phyloP scores from a whole-genome alignment of 2,329 filamentous ascomycete genomes.

The Blumeria hordei region DNA sequence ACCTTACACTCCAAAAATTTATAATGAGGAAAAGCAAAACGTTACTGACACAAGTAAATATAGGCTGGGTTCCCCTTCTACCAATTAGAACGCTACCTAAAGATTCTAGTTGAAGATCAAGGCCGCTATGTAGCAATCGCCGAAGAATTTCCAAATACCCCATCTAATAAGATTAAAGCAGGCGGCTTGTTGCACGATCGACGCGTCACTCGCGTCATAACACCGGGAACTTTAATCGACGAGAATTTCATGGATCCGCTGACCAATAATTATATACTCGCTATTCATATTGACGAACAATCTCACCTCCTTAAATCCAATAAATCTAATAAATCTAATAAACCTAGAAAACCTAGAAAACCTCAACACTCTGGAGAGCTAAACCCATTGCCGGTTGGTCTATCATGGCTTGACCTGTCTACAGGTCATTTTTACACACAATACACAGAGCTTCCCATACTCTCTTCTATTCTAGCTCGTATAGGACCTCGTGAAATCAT shows the following conservation, averaged over 20 bases:
- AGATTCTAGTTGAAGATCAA: slow-evolving; percentile 74
- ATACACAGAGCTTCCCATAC: slow-evolving; percentile 37
- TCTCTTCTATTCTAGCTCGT: slow-evolving; percentile 63
- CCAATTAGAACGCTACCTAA: slow-evolving; percentile 79
- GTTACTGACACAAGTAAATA: no score
- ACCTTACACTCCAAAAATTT: no score
- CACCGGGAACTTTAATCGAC: slow-evolving; percentile 85
- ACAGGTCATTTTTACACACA: slow-evolving; percentile 90
- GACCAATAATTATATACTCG: slow-evolving; percentile 78
- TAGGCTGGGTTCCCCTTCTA: slow-evolving; percentile 82
- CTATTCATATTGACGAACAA: slow-evolving; percentile 34
- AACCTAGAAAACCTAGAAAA: background rate
- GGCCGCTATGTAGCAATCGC: slow-evolving; percentile 82
- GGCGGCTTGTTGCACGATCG: slow-evolving; percentile 69
- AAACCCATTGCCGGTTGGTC: slow-evolving; percentile 27
- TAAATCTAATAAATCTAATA: no score
- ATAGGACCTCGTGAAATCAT: slow-evolving; percentile 71
- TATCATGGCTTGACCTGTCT: slow-evolving; percentile 87
- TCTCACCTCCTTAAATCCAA: background rate
- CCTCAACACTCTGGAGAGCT: background rate
- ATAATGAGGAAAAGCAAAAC: no score
- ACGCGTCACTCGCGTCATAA: slow-evolving; percentile 66
- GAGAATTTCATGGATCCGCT: slow-evolving; percentile 93
- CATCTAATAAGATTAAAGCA: slow-evolving; percentile 42
- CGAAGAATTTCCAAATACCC: slow-evolving; percentile 66